Conservation (phyloP, 2,329 filamentous ascomycete species). For the Aureobasidium sp. region DNA sequence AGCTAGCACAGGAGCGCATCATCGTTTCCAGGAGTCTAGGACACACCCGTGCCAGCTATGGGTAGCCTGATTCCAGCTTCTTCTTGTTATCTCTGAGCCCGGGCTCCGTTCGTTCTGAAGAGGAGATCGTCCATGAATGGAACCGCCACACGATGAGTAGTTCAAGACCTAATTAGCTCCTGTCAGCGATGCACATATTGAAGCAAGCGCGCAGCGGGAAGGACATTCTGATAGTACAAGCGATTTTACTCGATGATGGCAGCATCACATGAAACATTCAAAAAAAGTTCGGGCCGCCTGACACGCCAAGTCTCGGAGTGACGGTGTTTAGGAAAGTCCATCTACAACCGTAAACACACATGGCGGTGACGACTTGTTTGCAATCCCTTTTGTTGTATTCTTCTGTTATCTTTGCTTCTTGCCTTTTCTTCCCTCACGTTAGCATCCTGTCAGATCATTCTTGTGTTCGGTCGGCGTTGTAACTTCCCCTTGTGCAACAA, state of each 20-base stretch:
- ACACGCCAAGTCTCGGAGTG: not conserved
- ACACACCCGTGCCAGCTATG: not conserved
- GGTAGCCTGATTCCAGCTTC: not conserved
- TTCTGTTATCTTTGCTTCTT: not conserved
- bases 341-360: not conserved
- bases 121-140: too few relatives aligned
- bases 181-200: not conserved
- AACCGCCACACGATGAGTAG: too few relatives aligned
- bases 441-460: not conserved
- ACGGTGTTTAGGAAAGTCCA: slow-evolving; percentile 1
- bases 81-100: not conserved
- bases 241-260: not conserved
- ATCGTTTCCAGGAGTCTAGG: too few relatives aligned
- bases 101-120: not conserved
- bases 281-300: not conserved
- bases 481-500: not conserved
- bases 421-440: not conserved
- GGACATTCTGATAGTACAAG: not conserved
- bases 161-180: not conserved
- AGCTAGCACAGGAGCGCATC: not conserved
- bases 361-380: slow-evolving; percentile 4
- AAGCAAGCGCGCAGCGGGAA: not conserved
- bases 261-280: slow-evolving; percentile 2
- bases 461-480: not conserved
- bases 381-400: not conserved